Evolutionary conservation across 345 rosid genomes (phyloP), one percentile per base, ranked within the genome.

Genomic region (Eucalyptus cloeziana): DNA sequence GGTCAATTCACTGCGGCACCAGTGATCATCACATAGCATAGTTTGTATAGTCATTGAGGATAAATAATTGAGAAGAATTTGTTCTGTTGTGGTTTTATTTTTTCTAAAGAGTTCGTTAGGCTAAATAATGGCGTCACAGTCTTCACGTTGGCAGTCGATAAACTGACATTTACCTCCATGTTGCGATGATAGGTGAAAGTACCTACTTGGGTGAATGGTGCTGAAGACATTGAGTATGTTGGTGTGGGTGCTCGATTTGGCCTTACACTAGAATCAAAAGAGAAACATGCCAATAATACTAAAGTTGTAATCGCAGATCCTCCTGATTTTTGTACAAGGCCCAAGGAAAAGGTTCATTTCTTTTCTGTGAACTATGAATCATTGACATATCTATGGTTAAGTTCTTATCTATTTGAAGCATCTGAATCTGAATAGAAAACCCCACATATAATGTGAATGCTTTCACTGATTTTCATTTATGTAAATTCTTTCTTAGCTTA

Each of bases 161-260:
- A 33, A 47, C 45, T 76, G 47, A 49, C 87, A 89, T 88, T 76
- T 51, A 30, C 87, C 87, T 76, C 47, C 9, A 21, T 76, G 47
- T 76, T 76, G 83, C 9, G 30, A 76, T 90, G 86, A 50, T 88
- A 97, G 99, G 98, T 97, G n/a, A 97, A 96, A 95, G 96, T 97
- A 50, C 95, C 98, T 51, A 95, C 97, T 88, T 95, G 95, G 93
- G 91, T 97, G 58, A 88, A 95, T 93, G 93, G 92, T 24, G 88
- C 90, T 25, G 96, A 93, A 91, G 90, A 91, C 11, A 83, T 89
- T 88, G 99, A 97, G 92, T 97, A 94, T 91, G 99, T 96, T 91
- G 99, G 99, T 79, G 96, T 97, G 86, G 98, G 99, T 89, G 99
- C 99, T 91, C 96, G 99, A 64, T 97, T 97, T 89, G 99, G 99